Percentiles rank a stretch among this genome's conserved stretches.
These are phyloP conservation scores for Trametes sanguinea DNA, from an alignment of 768 basidiomycete genomes.

Conservation along the genomic window DNA sequence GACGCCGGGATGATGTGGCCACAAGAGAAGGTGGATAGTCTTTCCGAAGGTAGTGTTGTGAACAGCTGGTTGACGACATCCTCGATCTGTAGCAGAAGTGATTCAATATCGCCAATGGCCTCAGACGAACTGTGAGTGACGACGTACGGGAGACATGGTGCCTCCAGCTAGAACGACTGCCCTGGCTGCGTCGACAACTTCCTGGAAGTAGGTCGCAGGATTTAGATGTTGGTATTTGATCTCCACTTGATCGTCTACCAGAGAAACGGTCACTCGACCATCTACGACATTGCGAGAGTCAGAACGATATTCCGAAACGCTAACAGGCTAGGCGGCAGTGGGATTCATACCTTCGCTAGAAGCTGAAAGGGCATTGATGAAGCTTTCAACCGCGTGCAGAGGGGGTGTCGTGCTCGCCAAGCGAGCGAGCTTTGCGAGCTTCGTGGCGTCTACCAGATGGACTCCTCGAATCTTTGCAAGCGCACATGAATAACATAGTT, in stretches of 20 bases:
- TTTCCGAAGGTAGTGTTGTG: slow-evolving; percentile 56
- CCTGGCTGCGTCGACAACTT: slow-evolving; percentile 79
- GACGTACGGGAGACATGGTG: slow-evolving; percentile 93
- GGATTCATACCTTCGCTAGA: slow-evolving; percentile 62
- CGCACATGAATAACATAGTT: background rate
- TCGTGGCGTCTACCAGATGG: slow-evolving; percentile 26
- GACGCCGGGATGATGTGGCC: slow-evolving; percentile 86
- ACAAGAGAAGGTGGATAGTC: slow-evolving; percentile 83
- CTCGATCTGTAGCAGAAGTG: slow-evolving; percentile 60
- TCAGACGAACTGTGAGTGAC: background rate
- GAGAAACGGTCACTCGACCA: slow-evolving; percentile 64
- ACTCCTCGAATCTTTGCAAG: background rate
- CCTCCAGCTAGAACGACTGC: slow-evolving; percentile 93
- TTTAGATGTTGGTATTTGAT: slow-evolving; percentile 93
- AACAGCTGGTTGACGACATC: slow-evolving; percentile 86
- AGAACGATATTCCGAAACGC: background rate
- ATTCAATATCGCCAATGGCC: background rate
- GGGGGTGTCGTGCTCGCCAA: slow-evolving; percentile 60
- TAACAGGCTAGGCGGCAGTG: no score
- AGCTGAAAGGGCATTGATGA: slow-evolving; percentile 75
- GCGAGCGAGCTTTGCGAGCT: slow-evolving; percentile 29
- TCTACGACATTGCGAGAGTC: slow-evolving; percentile 43
- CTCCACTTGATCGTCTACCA: slow-evolving; percentile 50
- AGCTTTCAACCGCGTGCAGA: slow-evolving; percentile 77
- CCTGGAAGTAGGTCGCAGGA: slow-evolving; percentile 81